Conservation (phyloP, 2,329 filamentous ascomycete species). For the Diaporthe longicolla region DNA sequence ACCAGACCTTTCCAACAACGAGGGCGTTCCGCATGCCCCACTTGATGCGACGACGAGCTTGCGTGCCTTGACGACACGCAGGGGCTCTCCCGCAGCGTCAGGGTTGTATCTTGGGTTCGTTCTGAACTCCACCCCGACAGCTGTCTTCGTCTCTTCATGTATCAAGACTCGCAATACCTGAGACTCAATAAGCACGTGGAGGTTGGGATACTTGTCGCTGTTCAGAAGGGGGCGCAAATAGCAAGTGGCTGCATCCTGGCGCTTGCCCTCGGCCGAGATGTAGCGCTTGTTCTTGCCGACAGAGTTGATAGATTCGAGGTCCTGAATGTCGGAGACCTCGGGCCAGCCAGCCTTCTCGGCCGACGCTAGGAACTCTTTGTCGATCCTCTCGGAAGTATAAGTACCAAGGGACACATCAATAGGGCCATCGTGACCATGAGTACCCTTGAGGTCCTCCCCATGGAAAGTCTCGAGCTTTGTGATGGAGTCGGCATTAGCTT, state of each 20-base stretch:
- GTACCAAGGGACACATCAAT: conserved; percentile 64
- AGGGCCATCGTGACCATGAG: conserved; percentile 64
- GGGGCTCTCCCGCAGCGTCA: conserved; percentile 45
- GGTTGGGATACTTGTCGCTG: conserved; percentile 61
- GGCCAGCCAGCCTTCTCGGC: conserved; percentile 60
- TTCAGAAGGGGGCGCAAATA: conserved; percentile 68
- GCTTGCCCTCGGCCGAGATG: conserved; percentile 57
- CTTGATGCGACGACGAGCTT: conserved; percentile 61
- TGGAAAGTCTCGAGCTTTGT: conserved; percentile 63
- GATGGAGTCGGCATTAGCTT: not conserved
- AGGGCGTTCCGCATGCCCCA: conserved; percentile 59
- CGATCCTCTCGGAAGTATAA: conserved; percentile 54
- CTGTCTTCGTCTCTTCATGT: conserved; percentile 58
- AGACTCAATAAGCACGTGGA: conserved; percentile 67
- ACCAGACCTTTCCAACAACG: conserved; percentile 65
- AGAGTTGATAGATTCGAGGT: conserved; percentile 56
- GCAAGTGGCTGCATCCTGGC: conserved; percentile 63
- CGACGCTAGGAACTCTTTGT: conserved; percentile 61
- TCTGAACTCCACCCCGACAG: conserved; percentile 65
- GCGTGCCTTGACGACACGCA: conserved; percentile 57
- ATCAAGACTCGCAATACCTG: conserved; percentile 65
- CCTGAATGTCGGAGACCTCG: conserved; percentile 63
- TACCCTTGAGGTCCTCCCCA: conserved; percentile 55
- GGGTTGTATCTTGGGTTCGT: conserved; percentile 55
- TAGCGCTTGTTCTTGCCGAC: conserved; percentile 45